Conservation (phyloP, 2,329 filamentous ascomycete genomes). For the Beauveria varroae region DNA sequence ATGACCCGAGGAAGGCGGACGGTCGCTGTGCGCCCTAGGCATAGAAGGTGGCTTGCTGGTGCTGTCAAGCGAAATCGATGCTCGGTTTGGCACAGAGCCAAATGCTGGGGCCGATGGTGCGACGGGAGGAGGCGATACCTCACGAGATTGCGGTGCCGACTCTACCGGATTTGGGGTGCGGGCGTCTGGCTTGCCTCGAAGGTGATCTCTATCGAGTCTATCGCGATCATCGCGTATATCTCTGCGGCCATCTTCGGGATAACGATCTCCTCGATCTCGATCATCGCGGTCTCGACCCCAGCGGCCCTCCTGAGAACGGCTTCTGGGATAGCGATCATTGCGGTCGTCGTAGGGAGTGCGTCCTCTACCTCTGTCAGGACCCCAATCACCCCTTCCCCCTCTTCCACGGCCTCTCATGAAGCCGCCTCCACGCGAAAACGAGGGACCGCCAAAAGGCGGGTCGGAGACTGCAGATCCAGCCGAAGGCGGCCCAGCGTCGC, state of each 20-base stretch:
- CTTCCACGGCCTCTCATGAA: constrained; percentile 47
- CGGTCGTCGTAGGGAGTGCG: constrained; percentile 54
- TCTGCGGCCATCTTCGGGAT: constrained; percentile 33
- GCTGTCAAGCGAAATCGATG: constrained; percentile 22
- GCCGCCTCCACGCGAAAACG: constrained; percentile 48
- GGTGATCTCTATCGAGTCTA: constrained; percentile 35
- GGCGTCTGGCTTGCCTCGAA: constrained; percentile 42
- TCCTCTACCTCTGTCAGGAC: constrained; percentile 43
- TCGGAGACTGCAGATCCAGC: constrained; percentile 66
- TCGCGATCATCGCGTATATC: constrained; percentile 43
- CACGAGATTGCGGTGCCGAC: constrained; percentile 36
- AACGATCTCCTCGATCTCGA: constrained; percentile 39
- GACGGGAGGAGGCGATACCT: constrained; percentile 49
- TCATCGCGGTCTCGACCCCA: constrained; percentile 51
- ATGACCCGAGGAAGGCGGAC: constrained; percentile 12
- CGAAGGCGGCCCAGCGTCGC: constrained; percentile 62
- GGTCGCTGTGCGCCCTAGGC: constrained; percentile 17
- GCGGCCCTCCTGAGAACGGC: constrained; percentile 58
- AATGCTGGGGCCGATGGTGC: constrained; percentile 53
- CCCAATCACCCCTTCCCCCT: constrained; percentile 35
- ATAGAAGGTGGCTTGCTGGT: constrained; percentile 44
- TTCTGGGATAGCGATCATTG: constrained; percentile 54
- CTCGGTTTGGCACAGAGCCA: constrained; percentile 45
- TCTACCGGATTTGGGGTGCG: constrained; percentile 43
- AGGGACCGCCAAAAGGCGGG: constrained; percentile 46